These are phyloP conservation scores for Beauveria sp. DNA, from an alignment of 2,329 filamentous ascomycete species.

Conservation along the genomic window DNA sequence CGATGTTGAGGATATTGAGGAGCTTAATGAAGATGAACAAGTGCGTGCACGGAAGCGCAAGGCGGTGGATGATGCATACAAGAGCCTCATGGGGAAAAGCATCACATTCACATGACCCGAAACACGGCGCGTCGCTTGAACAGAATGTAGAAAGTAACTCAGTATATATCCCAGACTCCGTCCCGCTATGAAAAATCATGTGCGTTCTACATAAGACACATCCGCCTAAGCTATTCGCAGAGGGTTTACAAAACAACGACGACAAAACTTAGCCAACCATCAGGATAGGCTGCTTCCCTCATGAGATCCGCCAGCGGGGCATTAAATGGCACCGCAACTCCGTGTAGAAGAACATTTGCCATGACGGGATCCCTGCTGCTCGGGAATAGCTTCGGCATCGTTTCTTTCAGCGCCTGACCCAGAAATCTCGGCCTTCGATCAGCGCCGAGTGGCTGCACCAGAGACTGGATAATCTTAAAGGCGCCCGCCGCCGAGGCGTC, in stretches of 20 bases:
- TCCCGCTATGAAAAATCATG: background rate
- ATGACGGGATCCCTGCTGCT: conserved; percentile 77
- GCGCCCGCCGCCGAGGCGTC: conserved; percentile 32
- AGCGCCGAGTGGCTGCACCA: conserved; percentile 46
- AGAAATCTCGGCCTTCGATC: conserved; percentile 44
- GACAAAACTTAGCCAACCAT: conserved; percentile 84
- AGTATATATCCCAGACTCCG: background rate
- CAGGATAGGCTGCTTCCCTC: conserved; percentile 75
- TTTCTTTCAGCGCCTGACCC: conserved; percentile 65
- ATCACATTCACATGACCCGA: conserved; percentile 50
- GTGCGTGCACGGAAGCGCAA: conserved; percentile 59
- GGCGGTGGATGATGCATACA: conserved; percentile 72
- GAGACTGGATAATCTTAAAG: conserved; percentile 68
- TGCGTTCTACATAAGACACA: background rate
- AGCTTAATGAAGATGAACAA: conserved; percentile 34
- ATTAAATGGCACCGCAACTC: conserved; percentile 70
- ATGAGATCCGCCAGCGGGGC: conserved; percentile 78
- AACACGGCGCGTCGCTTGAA: too few species aligned
- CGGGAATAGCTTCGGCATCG: conserved; percentile 79
- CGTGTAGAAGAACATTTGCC: conserved; percentile 79
- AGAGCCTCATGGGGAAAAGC: conserved; percentile 63
- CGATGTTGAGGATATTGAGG: conserved; percentile 40
- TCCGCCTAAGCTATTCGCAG: background rate
- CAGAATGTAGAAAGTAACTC: background rate
- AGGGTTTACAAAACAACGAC: conserved; percentile 57